phyloP scores from a whole-genome alignment of 2,329 filamentous ascomycete species.

The Pleoardoris graminearum region DNA sequence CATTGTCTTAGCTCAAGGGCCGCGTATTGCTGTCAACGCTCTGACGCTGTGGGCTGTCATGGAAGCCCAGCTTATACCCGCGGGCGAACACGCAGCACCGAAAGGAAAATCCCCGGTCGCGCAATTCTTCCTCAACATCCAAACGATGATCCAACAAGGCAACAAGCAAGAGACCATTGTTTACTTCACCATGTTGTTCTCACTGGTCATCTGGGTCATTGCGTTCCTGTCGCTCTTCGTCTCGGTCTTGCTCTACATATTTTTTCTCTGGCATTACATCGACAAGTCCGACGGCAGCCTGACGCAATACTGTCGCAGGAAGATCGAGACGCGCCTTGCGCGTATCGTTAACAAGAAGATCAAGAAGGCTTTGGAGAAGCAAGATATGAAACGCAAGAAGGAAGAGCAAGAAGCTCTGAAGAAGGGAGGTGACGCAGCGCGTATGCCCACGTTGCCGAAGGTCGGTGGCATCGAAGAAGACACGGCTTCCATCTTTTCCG shows the following conservation, averaged over 20 bases:
- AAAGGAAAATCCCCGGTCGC: slow-evolving; percentile 66
- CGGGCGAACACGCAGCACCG: slow-evolving; percentile 54
- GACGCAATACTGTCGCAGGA: slow-evolving; percentile 83
- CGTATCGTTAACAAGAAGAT: slow-evolving; percentile 85
- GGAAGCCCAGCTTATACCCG: slow-evolving; percentile 70
- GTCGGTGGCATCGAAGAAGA: slow-evolving; percentile 47
- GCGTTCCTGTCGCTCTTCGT: slow-evolving; percentile 73
- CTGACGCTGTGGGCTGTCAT: slow-evolving; percentile 87
- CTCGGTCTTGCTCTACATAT: slow-evolving; percentile 76
- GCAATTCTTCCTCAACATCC: slow-evolving; percentile 83
- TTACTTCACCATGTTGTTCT: slow-evolving; percentile 90
- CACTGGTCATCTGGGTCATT: slow-evolving; percentile 84
- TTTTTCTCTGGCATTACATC: slow-evolving; percentile 93
- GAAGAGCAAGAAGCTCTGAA: slow-evolving; percentile 48
- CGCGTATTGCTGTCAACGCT: slow-evolving; percentile 87
- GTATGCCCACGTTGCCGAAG: slow-evolving; percentile 49
- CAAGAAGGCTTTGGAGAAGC: slow-evolving; percentile 82
- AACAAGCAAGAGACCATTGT: slow-evolving; percentile 81
- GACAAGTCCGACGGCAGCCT: slow-evolving; percentile 79
- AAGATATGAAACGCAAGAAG: slow-evolving; percentile 58
- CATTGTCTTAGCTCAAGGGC: slow-evolving; percentile 86
- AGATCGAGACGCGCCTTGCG: slow-evolving; percentile 83
- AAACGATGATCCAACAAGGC: slow-evolving; percentile 66
- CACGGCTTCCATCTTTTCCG: slow-evolving; percentile 40
- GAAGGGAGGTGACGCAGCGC: slow-evolving; percentile 50